Base-by-base conservation (phyloP, 1,139 yeast genomes). In the Candida sp. region DNA sequence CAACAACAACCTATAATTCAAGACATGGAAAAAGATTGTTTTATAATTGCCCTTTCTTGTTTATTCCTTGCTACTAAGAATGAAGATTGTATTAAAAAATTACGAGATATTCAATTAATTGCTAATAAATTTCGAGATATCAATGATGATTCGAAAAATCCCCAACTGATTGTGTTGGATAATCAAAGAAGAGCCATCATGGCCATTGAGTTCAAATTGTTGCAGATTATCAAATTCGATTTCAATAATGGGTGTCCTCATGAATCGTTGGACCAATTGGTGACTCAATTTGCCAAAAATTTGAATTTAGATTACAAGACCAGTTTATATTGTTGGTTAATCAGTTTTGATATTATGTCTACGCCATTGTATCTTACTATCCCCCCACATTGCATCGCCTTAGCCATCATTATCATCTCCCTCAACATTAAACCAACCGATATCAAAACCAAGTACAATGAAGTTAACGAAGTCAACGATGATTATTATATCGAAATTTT, bases 11-110 rank as follows among this genome's bases (percentile, higher is more conserved):
- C 22, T 5, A 15, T 19, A 19, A 29, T 37, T 15, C 48, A 52
- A 4, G 57, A 54, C 38, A 42, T 55, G 22, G 73, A 68, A 35
- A 60, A 58, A 38, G 75, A 70, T 49, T 75, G 76, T 5, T 67
- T 55, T 53, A 84, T 84, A 36, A 78, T 86, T 21, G 90, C 88
- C 0, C 64, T 86, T 4, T 79, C 96, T 5, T 79, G 95, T 46
- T 58, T 93, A n/a, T 79, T 89, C 48, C 74, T 90, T 32, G 88
- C 97, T 3, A 74, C 86, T 37, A 91, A 93, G 61, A 82, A 84
- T 53, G 96, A 89, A 57, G 98, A 91, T 58, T 90, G 96, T 36
- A 84, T 91, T 34, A 91, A 91, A 62, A 86, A 87, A 55, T 65
- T 86, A 15, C 72, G 81, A 46, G 93, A 87, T 42, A 70, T 79